These are phyloP conservation scores for Colletotrichum lupini DNA, from an alignment of 2,329 filamentous ascomycete genomes.

Conservation along the genomic window DNA sequence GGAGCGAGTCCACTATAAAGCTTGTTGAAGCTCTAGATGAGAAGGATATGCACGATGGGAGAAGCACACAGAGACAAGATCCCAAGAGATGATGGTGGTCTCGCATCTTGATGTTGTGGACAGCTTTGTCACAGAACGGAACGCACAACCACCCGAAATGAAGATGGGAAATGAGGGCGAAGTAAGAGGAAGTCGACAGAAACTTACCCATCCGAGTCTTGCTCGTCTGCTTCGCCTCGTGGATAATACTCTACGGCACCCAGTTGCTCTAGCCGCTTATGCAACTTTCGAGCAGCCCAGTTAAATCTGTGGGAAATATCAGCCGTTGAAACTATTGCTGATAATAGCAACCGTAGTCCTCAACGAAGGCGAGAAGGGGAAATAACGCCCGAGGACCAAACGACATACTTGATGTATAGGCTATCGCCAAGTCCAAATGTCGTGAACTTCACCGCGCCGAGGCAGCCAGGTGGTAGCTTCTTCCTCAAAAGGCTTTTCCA, in stretches of 20 bases:
- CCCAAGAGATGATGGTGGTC: neutral
- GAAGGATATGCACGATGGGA: neutral
- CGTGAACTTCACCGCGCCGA: constrained; percentile 78
- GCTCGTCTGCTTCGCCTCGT: constrained; percentile 89
- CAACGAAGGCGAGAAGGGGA: neutral
- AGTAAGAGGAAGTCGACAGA: neutral
- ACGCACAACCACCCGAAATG: neutral
- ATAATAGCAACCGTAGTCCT: neutral
- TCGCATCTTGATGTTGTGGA: neutral
- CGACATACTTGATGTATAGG: constrained; percentile 84
- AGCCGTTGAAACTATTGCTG: neutral
- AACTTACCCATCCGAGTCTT: constrained; percentile 87
- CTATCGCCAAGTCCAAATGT: constrained; percentile 94
- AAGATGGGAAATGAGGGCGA: neutral
- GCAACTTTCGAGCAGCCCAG: constrained; percentile 89
- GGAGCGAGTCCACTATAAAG: neutral
- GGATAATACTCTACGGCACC: constrained; percentile 82
- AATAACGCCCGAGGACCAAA: neutral
- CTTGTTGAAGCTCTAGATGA: neutral
- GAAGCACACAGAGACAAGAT: neutral
- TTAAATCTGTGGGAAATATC: constrained; percentile 74
- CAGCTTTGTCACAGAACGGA: neutral
- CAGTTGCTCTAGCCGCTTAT: constrained; percentile 85
- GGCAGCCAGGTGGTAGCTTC: constrained; percentile 76
- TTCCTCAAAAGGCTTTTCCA: constrained; percentile 88